Base-by-base conservation (phyloP, 2,329 filamentous ascomycete species). In the Dactylellina leptospora region DNA sequence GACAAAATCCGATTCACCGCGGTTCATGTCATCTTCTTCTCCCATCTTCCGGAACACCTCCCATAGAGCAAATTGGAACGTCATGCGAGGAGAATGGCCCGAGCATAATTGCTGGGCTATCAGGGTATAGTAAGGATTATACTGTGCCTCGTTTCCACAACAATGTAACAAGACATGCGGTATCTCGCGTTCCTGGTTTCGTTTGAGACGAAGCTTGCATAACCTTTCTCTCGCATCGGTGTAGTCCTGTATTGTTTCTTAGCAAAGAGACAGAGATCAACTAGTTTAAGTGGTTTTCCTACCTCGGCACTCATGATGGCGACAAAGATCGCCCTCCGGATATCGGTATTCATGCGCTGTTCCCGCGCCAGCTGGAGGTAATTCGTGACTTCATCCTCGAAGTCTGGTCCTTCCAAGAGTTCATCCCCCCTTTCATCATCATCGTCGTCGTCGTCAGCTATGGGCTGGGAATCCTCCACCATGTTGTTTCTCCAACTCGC, bases 111-210 rank as follows among this genome's bases (percentile, higher is more conserved):
- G 88, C 50, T 86, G 86, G 8, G 92, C 92, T 36, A 99, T 88
- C 0, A 96, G 83, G 0, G 91, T 90, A 78, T 99, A 99, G 81
- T 96, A 99, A 0, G 90, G 91, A 77, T 99, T 99, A 80, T 97
- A 96, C 0, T 84, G 84, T 63, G 88, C 84, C 80, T 97, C 95
- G 2, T 90, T 89, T 44, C 91, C 91, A 0, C 89, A 88, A 78
- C 93, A 97, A 76, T 95, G 92, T 6, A 97, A 85, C 25, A 99
- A 83, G 16, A 99, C 93, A 56, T 90, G 87, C 0, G 93, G 89
- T 28, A 97, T 90, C 78, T 97, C 93, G 22, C 88, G 85, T 75
- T 95, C 88, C 77, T 97, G 92, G 16, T 91, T 86, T 75, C 88
- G 91, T 81, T 95, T 97, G 48, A 99, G 84, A 33, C 88, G 88